Percentiles rank a stretch among this genome's conserved stretches.
Conservation (phyloP, 1,139 yeast genomes). For the Saccharomyces hybrid region DNA sequence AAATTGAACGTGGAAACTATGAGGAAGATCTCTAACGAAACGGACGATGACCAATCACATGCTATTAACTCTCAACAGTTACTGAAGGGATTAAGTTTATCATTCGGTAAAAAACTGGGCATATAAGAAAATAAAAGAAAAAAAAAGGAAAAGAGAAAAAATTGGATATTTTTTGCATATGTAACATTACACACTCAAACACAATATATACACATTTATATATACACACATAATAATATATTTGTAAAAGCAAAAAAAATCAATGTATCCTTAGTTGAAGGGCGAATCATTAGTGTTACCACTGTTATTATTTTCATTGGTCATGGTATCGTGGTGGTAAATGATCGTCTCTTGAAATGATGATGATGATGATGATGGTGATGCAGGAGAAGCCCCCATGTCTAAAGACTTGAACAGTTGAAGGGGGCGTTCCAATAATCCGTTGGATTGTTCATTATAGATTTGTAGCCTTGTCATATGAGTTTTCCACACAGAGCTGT, state of each 20-base stretch:
- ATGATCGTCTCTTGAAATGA: not conserved
- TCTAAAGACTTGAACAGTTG: conserved; percentile 36
- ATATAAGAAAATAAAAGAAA: not conserved
- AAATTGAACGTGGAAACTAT: conserved; percentile 4
- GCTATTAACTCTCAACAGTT: not conserved
- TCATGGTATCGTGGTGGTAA: conserved; percentile 1
- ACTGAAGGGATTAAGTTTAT: not conserved
- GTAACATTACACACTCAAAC: not conserved
- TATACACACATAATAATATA: not conserved
- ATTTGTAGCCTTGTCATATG: conserved; percentile 50
- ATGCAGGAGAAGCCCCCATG: not conserved
- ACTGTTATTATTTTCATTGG: not conserved
- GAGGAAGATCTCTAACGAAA: not conserved
- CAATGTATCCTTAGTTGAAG: not conserved
- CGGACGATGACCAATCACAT: not conserved
- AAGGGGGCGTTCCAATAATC: conserved; percentile 42
- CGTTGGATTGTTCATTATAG: conserved; percentile 53
- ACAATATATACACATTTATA: not conserved
- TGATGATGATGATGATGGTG: not conserved
- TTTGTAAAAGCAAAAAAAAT: not conserved
- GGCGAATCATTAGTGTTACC: not conserved
- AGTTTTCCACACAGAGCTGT: conserved; percentile 31
- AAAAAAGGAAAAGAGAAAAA: not conserved
- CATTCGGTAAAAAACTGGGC: not conserved
- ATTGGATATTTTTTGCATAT: not conserved